Evolutionary conservation across 352 stramenopile species (phyloP).

Genomic region (Globisporangium spinosum): DNA sequence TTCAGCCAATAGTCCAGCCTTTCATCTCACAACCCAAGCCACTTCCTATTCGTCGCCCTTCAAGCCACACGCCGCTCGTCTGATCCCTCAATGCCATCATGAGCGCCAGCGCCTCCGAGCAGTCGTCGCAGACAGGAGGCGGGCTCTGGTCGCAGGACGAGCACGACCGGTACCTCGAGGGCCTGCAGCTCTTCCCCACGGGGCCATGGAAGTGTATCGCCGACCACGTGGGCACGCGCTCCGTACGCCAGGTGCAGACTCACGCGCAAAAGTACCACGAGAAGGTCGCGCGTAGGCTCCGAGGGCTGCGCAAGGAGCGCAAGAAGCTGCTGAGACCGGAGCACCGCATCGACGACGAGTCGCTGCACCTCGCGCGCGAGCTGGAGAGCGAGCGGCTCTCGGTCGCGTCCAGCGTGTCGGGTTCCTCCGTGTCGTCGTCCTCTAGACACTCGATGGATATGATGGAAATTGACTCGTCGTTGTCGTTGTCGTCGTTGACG

Average conservation of each 20-base stretch:
- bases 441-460: neutral
- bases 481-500: neutral
- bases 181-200: conserved; percentile 21
- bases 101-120: neutral
- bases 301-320: conserved; percentile 56
- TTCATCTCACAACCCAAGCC: neutral
- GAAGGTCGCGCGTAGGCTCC: conserved; percentile 59
- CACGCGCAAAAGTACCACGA: conserved; percentile 60
- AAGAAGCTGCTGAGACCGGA: conserved; percentile 46
- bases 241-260: conserved; percentile 61
- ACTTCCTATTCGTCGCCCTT: neutral
- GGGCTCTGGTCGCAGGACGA: conserved; percentile 31
- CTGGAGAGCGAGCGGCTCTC: conserved; percentile 14
- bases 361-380: conserved; percentile 18
- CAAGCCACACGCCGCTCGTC: neutral
- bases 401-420: neutral
- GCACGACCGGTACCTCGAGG: conserved; percentile 28
- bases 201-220: conserved; percentile 31
- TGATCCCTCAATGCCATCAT: conserved; percentile 1
- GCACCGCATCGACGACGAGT: conserved; percentile 50
- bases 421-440: neutral
- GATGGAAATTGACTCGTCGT: neutral
- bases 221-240: conserved; percentile 27
- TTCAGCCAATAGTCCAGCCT: neutral
- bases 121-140: conserved; percentile 8